A percentile compares a stretch with the other conserved stretches of the same genome.
phyloP scores from a whole-genome alignment of 176 grass and related monocot species.

The Eleusine indica region DNA sequence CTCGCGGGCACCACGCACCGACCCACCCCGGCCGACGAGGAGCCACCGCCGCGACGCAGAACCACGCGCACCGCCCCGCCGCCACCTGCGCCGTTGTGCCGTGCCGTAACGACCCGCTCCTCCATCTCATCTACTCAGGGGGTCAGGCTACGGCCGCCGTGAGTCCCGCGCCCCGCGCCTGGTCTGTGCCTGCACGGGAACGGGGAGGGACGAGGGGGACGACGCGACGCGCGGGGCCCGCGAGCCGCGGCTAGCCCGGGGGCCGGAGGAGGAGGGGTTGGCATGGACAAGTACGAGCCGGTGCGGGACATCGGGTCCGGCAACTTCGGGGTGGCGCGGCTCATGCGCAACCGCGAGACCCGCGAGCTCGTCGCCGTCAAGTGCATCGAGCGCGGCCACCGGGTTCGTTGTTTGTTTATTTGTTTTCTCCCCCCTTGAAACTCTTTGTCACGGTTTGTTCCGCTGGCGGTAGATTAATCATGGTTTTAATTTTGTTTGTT shows the following conservation, averaged over 20 bases:
- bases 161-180: background rate
- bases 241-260: background rate
- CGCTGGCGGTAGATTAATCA: slow-evolving; percentile 35
- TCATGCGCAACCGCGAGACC: slow-evolving; percentile 83
- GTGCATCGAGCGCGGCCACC: slow-evolving; percentile 77
- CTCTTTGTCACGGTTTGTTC: background rate
- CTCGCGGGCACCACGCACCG: slow-evolving; percentile 46
- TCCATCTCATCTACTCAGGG: background rate
- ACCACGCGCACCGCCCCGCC: slow-evolving; percentile 14
- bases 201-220: background rate
- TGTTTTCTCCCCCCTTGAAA: background rate
- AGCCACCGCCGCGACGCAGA: slow-evolving; percentile 21
- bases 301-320: slow-evolving; percentile 91
- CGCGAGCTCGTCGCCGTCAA: slow-evolving; percentile 93
- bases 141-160: slow-evolving; percentile 14
- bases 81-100: background rate
- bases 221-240: no score
- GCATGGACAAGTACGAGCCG: slow-evolving; percentile 87
- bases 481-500: slow-evolving; percentile 26
- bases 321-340: slow-evolving; percentile 86
- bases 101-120: background rate
- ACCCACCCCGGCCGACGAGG: slow-evolving; percentile 24
- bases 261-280: background rate
- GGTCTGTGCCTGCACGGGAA: slow-evolving; percentile 5
- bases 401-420: slow-evolving; percentile 46